Conservation (phyloP, 345 rosid species). For the Barbarea vulgaris region DNA sequence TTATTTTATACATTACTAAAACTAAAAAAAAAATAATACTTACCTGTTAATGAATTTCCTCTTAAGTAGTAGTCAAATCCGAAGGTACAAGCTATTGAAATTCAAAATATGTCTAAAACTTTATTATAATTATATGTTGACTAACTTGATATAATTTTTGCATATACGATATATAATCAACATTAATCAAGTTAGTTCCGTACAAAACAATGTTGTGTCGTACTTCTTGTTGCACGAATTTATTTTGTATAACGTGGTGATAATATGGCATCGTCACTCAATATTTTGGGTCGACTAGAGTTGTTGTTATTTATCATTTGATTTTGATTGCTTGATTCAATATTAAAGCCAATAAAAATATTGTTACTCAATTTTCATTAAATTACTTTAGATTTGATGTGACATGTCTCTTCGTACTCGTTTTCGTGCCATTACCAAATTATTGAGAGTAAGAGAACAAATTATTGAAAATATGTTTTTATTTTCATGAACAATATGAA, state of each 20-base stretch:
- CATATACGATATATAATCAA: neutral
- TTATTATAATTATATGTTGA: neutral
- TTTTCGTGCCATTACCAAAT: constrained; percentile 29
- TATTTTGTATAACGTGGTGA: constrained; percentile 14
- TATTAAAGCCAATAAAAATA: neutral
- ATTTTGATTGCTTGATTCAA: constrained; percentile 10
- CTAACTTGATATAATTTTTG: neutral
- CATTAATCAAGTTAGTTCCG: constrained; percentile 12
- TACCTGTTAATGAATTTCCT: neutral
- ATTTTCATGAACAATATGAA: neutral
- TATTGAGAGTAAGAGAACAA: neutral
- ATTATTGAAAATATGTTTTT: neutral
- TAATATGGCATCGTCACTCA: constrained; percentile 20
- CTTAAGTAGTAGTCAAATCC: neutral
- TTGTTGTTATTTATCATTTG: neutral
- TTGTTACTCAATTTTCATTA: constrained; percentile 1
- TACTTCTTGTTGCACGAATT: constrained; percentile 12
- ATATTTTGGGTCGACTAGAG: constrained; percentile 11
- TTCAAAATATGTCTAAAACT: neutral
- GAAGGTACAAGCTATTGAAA: neutral
- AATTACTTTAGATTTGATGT: constrained; percentile 28
- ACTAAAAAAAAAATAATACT: neutral
- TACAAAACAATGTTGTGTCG: constrained; percentile 19
- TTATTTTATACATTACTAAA: neutral
- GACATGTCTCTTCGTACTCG: constrained; percentile 41